Base-by-base conservation (phyloP, 2,329 filamentous ascomycete genomes). In the Colletotrichum paranaense region DNA sequence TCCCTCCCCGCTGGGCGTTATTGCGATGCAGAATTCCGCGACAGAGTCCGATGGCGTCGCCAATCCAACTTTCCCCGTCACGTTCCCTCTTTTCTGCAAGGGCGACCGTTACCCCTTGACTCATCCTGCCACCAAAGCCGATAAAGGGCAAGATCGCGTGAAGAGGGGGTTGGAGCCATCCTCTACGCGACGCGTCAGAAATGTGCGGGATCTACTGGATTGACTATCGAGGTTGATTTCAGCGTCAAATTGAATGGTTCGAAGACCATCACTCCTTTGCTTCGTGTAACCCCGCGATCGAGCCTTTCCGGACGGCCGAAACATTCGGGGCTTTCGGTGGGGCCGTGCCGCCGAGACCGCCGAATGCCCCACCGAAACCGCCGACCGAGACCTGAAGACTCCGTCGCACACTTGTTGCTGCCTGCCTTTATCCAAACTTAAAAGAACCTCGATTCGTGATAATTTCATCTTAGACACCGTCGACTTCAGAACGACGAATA, bases 121-220 rank as follows among this genome's bases (percentile, higher is more conserved):
- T 71, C 71, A 73, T 28, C 71, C 67, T 52, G 71, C 71, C 71
- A 73, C 71, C 56, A 22, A 38, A 57, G 56, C 49, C 71, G 71
- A 71, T 46, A 49, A 49, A 73, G 67, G 67, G 71, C 71, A 19
- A 14, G 32, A 35, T 19, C 26, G 55, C 32, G 5, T 67, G 12
- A 52, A 30, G 35, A 65, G 67, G 60, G 42, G 57, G 71, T 5
- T 70, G 67, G 66, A 53, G 12, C 28, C 24, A 35, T 62, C n/a
- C 8, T 16, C 16, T 11, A 24, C 46, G 30, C 38, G 42, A 24
- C 14, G 65, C 30, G 30, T 68, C 12, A 49, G 6, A 14, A 63
- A 38, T 22, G 42, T 12, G 32, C 24, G 14, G 28, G 26, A 1
- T 53, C 16, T 5, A 63, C 8, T 9, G 26, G 12, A 5, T 5